Base-by-base conservation (phyloP, 371 early-diverging fungal genomes). In the Mucor mucedo region DNA sequence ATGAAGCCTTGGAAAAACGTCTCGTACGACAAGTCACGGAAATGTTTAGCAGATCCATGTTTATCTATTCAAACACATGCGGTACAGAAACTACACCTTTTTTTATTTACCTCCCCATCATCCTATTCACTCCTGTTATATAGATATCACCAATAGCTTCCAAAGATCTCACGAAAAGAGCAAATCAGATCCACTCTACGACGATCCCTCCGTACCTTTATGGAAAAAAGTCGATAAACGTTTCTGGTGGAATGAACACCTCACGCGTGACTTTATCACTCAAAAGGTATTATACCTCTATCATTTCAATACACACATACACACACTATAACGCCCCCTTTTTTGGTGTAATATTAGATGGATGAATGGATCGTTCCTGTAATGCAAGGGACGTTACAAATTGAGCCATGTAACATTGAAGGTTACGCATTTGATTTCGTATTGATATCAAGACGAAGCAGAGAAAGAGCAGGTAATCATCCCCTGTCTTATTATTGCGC, bases 171-270 rank as follows among this genome's bases (percentile, higher is more conserved):
- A 62, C 52, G 71, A 78, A 10, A 71, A 70, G 40, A 61, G 58
- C 14, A 8, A 56, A 58, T 44, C 66, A 5, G 68, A 69, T n/a
- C 39, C 67, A 49, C 52, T 58, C 29, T 70, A 56, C 42, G 57
- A 64, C 28, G 58, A 63, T 13, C 41, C 52, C n/a, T 21, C 54
- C 8, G 32, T 50, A 16, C 68, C 74, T 10, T 49, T 71, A 10
- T 58, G 64, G 44, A 64, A 63, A 55, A 58, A 76, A 70, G 73
- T 78, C 0, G 84, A 87, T 58, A 64, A 59, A 8, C 68, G 82
- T 4, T 89, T 87, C 68, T 89, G 87, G 87, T 89, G 88, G 88
- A 89, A 89, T 70, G 88, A 90, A 47, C 80, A 84, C 49, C 58
- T 90, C 13, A 64, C 72, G 13, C 76, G 81, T 50, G 77, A 75